A percentile compares a stretch with the other conserved stretches of the same genome.
Conservation (phyloP, 495 filamentous ascomycete genomes). For the Friedmanniomyces simplex region DNA sequence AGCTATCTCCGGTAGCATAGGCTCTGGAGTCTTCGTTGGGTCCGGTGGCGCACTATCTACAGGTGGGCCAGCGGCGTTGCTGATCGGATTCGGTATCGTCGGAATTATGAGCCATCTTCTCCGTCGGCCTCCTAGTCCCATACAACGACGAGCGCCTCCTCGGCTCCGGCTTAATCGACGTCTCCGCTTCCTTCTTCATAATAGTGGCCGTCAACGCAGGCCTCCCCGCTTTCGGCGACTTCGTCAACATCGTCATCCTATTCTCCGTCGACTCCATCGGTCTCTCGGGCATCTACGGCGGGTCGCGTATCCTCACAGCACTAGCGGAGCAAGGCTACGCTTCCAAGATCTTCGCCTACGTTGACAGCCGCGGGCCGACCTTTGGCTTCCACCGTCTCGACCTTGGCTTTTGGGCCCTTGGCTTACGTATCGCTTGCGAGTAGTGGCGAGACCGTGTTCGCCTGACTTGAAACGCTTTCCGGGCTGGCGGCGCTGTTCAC, state of each 20-base stretch:
- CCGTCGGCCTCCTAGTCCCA: no score
- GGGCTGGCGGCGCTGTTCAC: constrained; percentile 58
- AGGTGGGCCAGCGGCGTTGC: constrained; percentile 31
- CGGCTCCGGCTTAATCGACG: constrained; percentile 17
- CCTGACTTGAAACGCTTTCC: constrained; percentile 60
- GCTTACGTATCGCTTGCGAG: constrained; percentile 24
- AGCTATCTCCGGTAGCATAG: constrained; percentile 30
- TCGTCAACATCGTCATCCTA: constrained; percentile 34
- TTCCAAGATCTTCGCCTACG: constrained; percentile 31
- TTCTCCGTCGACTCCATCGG: constrained; percentile 33
- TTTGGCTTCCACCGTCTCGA: neutral
- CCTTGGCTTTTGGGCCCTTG: constrained; percentile 30
- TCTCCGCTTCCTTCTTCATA: constrained; percentile 30
- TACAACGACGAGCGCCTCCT: constrained; percentile 27
- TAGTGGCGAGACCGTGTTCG: constrained; percentile 32
- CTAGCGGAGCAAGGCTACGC: constrained; percentile 32
- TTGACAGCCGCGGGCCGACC: constrained; percentile 32
- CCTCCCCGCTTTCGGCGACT: constrained; percentile 29
- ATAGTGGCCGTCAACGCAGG: constrained; percentile 31
- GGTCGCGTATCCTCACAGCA: constrained; percentile 31
- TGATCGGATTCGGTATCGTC: constrained; percentile 40
- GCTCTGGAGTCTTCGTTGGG: constrained; percentile 31
- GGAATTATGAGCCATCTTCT: constrained; percentile 32
- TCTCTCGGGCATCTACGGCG: constrained; percentile 32
- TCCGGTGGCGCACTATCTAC: constrained; percentile 24